Percentiles rank a stretch among this genome's conserved stretches.
Evolutionary conservation across 805 yeast genomes (phyloP).

Genomic region (Kregervanrija pseudodelftensis): DNA sequence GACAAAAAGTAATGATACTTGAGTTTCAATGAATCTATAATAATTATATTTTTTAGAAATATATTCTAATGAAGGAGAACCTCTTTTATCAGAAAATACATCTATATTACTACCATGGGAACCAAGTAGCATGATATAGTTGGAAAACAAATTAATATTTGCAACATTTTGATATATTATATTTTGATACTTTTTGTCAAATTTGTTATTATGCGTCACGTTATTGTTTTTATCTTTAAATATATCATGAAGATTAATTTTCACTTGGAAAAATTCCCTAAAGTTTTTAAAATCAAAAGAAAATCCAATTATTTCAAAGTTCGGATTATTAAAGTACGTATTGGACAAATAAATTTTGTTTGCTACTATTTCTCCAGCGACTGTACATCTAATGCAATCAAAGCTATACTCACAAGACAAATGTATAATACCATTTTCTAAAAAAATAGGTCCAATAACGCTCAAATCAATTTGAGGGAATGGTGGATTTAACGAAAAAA

Average conservation of each 20-base stretch:
- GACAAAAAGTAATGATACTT: constrained; percentile 10
- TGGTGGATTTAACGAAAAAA: constrained; percentile 19
- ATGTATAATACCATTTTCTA: constrained; percentile 21
- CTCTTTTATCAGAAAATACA: neutral
- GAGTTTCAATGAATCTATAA: constrained; percentile 14
- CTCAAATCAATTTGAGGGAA: constrained; percentile 20
- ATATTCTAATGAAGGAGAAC: neutral
- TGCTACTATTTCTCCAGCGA: constrained; percentile 21
- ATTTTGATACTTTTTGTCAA: neutral
- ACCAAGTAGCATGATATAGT: constrained; percentile 11
- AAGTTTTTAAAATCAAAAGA: constrained; percentile 3
- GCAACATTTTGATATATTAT: neutral
- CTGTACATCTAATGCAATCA: constrained; percentile 17
- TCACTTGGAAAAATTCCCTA: neutral
- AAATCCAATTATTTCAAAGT: constrained; percentile 15
- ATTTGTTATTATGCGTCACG: neutral
- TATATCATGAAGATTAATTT: neutral
- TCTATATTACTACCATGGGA: constrained; percentile 9
- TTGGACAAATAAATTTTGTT: constrained; percentile 19
- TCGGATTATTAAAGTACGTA: constrained; percentile 19
- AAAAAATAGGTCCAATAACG: constrained; percentile 23
- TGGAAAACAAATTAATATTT: constrained; percentile 8
- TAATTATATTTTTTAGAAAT: neutral
- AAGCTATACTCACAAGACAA: constrained; percentile 21
- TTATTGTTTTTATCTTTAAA: neutral